phyloP scores from a whole-genome alignment of 2,329 filamentous ascomycete species.

The Coniella vitis region DNA sequence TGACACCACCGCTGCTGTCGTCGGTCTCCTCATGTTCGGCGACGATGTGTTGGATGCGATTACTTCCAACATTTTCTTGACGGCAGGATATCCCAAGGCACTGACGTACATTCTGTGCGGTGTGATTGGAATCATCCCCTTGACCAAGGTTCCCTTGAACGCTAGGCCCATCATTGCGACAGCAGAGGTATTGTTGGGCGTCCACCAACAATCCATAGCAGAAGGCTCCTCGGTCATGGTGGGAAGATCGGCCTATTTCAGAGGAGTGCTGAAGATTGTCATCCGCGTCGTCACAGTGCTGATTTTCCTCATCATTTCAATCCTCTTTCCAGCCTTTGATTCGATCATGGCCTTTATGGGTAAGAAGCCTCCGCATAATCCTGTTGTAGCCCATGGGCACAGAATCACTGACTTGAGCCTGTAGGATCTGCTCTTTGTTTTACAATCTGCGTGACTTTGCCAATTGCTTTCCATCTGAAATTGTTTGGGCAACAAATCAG shows the following conservation, averaged over 20 bases:
- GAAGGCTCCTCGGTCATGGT: conserved; percentile 37
- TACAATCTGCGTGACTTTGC: conserved; percentile 87
- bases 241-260: conserved; percentile 49
- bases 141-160: conserved; percentile 92
- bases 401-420: not conserved
- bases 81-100: conserved; percentile 63
- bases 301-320: conserved; percentile 69
- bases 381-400: not conserved
- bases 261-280: conserved; percentile 49
- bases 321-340: conserved; percentile 69
- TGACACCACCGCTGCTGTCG: conserved; percentile 73
- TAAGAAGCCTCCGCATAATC: not conserved
- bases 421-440: conserved; percentile 75
- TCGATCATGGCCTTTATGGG: conserved; percentile 84
- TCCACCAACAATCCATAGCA: conserved; percentile 48
- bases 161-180: conserved; percentile 83
- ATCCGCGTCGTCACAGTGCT: conserved; percentile 62
- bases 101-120: conserved; percentile 75
- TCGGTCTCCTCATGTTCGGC: conserved; percentile 91
- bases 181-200: conserved; percentile 70
- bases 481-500: conserved; percentile 72
- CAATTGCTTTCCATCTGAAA: conserved; percentile 82
- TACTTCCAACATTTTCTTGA: conserved; percentile 79
- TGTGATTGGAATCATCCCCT: conserved; percentile 84
- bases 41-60: conserved; percentile 82